Conservation (phyloP, 2,329 filamentous ascomycete species). For the Cladosporium phlei region DNA sequence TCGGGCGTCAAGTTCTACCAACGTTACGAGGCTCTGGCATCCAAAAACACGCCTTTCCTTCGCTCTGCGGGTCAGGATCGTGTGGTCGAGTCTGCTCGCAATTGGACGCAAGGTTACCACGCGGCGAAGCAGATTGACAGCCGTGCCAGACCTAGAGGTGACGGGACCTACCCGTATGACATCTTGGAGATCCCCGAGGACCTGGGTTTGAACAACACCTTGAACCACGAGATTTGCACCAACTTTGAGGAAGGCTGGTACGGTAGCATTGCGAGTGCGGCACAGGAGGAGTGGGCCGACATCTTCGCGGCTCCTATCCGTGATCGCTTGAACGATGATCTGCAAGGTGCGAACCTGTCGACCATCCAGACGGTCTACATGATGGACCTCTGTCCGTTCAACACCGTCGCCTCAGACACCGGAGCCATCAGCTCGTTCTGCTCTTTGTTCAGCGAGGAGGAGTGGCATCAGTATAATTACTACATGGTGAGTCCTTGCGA, state of each 20-base stretch:
- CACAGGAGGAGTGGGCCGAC: conserved; percentile 55
- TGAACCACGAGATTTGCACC: conserved; percentile 68
- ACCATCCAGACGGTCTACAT: conserved; percentile 60
- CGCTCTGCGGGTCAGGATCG: conserved; percentile 65
- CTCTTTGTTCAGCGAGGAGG: conserved; percentile 67
- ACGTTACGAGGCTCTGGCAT: conserved; percentile 63
- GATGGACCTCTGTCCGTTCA: conserved; percentile 87
- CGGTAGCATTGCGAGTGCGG: conserved; percentile 45
- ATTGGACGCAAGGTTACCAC: conserved; percentile 73
- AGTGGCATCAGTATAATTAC: conserved; percentile 79
- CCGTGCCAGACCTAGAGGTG: conserved; percentile 27
- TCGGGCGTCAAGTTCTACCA: conserved; percentile 72
- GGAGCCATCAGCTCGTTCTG: conserved; percentile 66
- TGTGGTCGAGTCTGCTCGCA: conserved; percentile 68
- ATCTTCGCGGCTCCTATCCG: conserved; percentile 65
- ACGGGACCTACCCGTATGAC: conserved; percentile 46
- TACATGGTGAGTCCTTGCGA: conserved; percentile 38
- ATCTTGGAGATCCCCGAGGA: conserved; percentile 69
- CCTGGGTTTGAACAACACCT: conserved; percentile 68
- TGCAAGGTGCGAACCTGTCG: conserved; percentile 64
- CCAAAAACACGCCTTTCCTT: conserved; percentile 60
- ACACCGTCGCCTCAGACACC: conserved; percentile 63
- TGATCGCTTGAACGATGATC: conserved; percentile 62
- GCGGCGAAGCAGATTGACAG: conserved; percentile 45
- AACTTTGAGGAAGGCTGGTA: conserved; percentile 61